These are phyloP conservation scores for Chamaecrista fasciculata DNA, from an alignment of 306 rosid species.

Conservation along the genomic window DNA sequence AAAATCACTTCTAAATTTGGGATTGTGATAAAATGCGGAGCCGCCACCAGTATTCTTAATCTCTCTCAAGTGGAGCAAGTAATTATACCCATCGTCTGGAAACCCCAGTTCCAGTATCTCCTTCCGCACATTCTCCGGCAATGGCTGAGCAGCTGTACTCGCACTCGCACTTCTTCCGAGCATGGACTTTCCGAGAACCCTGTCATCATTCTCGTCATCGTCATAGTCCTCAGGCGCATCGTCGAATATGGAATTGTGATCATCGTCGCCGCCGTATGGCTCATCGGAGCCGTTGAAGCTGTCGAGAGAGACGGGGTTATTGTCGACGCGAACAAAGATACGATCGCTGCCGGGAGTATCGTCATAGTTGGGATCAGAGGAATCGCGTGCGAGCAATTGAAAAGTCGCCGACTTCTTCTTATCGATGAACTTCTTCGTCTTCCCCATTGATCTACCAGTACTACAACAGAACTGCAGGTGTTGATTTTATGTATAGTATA, in stretches of 20 bases:
- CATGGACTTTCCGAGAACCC: constrained; percentile 6
- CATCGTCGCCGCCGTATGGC: constrained; percentile 17
- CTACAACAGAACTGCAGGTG: background rate
- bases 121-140: constrained; percentile 61
- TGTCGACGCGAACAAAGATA: constrained; percentile 75
- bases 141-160: background rate
- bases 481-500: background rate
- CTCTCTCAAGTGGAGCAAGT: constrained; percentile 72
- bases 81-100: constrained; percentile 92
- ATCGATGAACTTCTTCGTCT: constrained; percentile 78
- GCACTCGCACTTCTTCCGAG: background rate
- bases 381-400: constrained; percentile 73
- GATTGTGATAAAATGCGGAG: constrained; percentile 58
- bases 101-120: constrained; percentile 84
- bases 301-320: constrained; percentile 42
- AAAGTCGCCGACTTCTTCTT: constrained; percentile 71
- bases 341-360: constrained; percentile 61
- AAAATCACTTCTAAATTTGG: constrained; percentile 64
- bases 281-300: constrained; percentile 27
- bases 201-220: constrained; percentile 21
- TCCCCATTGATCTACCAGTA: background rate
- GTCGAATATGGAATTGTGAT: constrained; percentile 43
- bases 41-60: constrained; percentile 84
- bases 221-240: constrained; percentile 59
- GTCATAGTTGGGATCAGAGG: constrained; percentile 65